These are phyloP conservation scores for Bipolaris cookei DNA, from an alignment of 2,329 filamentous ascomycete species.

Conservation along the genomic window DNA sequence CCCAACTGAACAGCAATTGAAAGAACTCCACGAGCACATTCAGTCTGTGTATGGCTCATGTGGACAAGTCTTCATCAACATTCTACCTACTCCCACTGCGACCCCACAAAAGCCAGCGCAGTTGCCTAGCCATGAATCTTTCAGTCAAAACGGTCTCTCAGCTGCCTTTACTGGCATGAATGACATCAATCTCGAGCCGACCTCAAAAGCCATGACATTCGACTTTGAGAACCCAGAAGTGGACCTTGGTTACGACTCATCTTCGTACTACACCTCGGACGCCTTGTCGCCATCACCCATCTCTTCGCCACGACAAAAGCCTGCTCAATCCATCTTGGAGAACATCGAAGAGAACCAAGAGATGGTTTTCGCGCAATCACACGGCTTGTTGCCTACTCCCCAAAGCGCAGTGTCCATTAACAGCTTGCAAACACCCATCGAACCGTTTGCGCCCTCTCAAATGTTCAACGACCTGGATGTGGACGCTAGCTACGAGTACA, in stretches of 20 bases:
- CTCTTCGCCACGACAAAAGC: constrained; percentile 46
- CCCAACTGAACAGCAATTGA: constrained; percentile 50
- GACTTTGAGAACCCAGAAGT: constrained; percentile 50
- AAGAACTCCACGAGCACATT: constrained; percentile 53
- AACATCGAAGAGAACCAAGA: constrained; percentile 44
- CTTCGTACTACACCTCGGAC: constrained; percentile 59
- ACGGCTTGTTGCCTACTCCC: constrained; percentile 35
- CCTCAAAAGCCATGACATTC: constrained; percentile 48
- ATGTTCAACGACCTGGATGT: constrained; percentile 57
- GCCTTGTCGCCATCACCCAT: constrained; percentile 55
- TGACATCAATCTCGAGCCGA: constrained; percentile 54
- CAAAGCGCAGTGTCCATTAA: constrained; percentile 32
- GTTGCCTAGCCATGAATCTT: constrained; percentile 51
- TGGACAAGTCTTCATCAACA: constrained; percentile 53
- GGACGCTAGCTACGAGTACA: constrained; percentile 71
- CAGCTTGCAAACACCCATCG: constrained; percentile 22
- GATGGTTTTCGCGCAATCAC: constrained; percentile 41
- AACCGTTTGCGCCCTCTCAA: constrained; percentile 28
- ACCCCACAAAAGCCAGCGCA: constrained; percentile 53
- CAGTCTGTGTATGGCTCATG: constrained; percentile 52
- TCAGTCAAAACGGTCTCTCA: constrained; percentile 63
- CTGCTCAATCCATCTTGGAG: constrained; percentile 45
- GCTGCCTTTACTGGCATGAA: constrained; percentile 63
- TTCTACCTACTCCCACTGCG: constrained; percentile 61
- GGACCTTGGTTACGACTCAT: constrained; percentile 57